Evolutionary conservation across 192 early-diverging fungal genomes (phyloP).

Genomic region (Backusella morwellensis): DNA sequence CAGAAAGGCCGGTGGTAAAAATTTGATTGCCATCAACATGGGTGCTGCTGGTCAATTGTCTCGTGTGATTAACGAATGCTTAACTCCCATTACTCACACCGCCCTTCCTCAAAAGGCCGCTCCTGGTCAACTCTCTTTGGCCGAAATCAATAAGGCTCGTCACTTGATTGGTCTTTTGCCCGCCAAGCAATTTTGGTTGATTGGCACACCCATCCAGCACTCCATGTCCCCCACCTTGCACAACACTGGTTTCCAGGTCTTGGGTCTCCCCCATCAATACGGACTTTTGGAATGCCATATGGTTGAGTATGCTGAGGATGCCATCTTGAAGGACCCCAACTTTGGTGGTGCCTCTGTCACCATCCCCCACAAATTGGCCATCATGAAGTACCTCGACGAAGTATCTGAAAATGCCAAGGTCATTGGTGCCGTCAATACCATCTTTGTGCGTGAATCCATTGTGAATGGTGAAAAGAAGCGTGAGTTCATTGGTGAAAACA

Average conservation of each 20-base stretch:
- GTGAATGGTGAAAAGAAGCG: conserved; percentile 34
- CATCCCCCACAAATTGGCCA: conserved; percentile 89
- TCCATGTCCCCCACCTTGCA: conserved; percentile 92
- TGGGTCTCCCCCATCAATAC: conserved; percentile 87
- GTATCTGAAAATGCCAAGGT: conserved; percentile 73
- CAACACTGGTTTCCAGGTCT: conserved; percentile 83
- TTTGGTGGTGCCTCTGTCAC: conserved; percentile 97
- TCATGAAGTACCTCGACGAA: conserved; percentile 73
- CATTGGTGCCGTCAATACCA: conserved; percentile 97
- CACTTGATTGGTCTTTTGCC: conserved; percentile 66
- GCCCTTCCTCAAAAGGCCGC: conserved; percentile 78
- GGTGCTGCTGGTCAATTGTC: conserved; percentile 85
- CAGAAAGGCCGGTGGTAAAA: conserved; percentile 49
- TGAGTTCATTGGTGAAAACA: conserved; percentile 85
- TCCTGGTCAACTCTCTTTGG: conserved; percentile 87
- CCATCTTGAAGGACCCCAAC: conserved; percentile 42
- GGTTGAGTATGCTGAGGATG: conserved; percentile 56
- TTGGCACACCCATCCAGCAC: conserved; percentile 87
- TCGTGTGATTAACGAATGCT: conserved; percentile 81
- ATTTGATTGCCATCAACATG: conserved; percentile 96
- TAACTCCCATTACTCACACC: conserved; percentile 94
- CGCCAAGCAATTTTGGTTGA: conserved; percentile 74
- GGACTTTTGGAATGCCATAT: conserved; percentile 66
- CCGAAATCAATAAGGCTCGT: conserved; percentile 75
- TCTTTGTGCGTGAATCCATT: conserved; percentile 45